Percentiles rank a stretch among this genome's conserved stretches.
phyloP scores from a whole-genome alignment of 2,329 filamentous ascomycete genomes.

The Moelleriella libera region DNA sequence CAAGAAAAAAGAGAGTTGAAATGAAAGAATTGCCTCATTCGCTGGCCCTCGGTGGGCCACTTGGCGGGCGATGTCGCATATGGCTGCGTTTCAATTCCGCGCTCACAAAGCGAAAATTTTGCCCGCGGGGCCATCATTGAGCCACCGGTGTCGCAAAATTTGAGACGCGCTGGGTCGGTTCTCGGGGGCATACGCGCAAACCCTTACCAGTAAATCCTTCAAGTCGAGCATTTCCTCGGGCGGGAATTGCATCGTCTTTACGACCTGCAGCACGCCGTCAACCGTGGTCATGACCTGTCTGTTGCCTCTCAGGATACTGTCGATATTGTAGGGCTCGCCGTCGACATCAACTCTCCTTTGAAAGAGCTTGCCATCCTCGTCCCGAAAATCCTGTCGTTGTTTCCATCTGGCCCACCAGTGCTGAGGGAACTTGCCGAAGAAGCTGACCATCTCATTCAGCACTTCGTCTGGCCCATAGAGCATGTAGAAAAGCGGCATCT shows the following conservation, averaged over 20 bases:
- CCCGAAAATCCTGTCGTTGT: slow-evolving; percentile 8
- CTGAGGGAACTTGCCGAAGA: slow-evolving; percentile 17
- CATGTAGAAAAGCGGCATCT: slow-evolving; percentile 14
- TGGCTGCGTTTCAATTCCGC: too few species aligned
- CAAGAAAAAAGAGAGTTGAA: too few species aligned
- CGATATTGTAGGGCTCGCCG: slow-evolving; percentile 1
- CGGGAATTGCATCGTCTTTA: slow-evolving; percentile 4
- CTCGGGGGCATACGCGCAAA: slow-evolving; percentile 8
- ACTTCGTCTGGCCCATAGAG: slow-evolving; percentile 14
- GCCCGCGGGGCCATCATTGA: not conserved
- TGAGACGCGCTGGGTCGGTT: slow-evolving; percentile 7
- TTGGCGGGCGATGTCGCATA: too few species aligned
- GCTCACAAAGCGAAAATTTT: not conserved
- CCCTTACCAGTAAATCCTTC: slow-evolving; percentile 10
- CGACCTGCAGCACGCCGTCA: slow-evolving; percentile 2
- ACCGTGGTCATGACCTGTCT: slow-evolving; percentile 1
- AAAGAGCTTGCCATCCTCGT: slow-evolving; percentile 7
- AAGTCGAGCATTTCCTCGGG: slow-evolving; percentile 10
- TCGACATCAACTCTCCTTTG: not conserved
- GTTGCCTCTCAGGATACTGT: slow-evolving; percentile 1
- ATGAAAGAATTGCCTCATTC: too few species aligned
- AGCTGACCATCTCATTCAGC: slow-evolving; percentile 11
- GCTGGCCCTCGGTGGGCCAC: too few species aligned
- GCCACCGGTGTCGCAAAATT: slow-evolving; percentile 11
- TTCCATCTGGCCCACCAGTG: slow-evolving; percentile 17